Conservation (phyloP, 306 rosid genomes). For the Leucaena leucocephala region DNA sequence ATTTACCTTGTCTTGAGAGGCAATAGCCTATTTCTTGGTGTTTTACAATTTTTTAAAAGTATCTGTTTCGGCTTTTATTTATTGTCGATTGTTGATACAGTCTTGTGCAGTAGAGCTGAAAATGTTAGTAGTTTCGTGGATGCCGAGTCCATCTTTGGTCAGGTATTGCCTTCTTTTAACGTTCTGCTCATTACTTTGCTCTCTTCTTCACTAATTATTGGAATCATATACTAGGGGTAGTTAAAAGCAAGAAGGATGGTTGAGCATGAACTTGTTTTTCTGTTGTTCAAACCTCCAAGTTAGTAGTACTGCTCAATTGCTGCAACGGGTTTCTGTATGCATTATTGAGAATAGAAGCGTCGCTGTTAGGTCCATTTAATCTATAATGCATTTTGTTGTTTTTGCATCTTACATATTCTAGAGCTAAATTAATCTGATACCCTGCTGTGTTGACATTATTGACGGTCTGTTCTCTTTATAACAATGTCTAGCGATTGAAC, state of each 20-base stretch:
- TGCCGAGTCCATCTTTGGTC: constrained; percentile 82
- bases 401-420: constrained; percentile 8
- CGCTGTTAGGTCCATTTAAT: constrained; percentile 9
- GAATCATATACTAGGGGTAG: constrained; percentile 15
- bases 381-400: background rate
- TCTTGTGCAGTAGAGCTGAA: constrained; percentile 86
- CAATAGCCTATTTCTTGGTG: background rate
- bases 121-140: constrained; percentile 89
- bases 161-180: constrained; percentile 47
- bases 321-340: constrained; percentile 13
- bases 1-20: background rate
- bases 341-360: constrained; percentile 15
- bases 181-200: constrained; percentile 7
- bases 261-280: constrained; percentile 20
- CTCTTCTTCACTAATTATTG: background rate
- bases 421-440: constrained; percentile 20
- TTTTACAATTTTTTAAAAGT: background rate
- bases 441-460: background rate
- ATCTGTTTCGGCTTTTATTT: constrained; percentile 3
- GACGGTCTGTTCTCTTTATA: background rate
- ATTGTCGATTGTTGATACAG: constrained; percentile 46
- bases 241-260: constrained; percentile 9
- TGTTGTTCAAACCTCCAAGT: background rate
- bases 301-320: constrained; percentile 11
- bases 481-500: background rate